phyloP scores from a whole-genome alignment of 2,329 filamentous ascomycete genomes.

The Aspergillus sp. region DNA sequence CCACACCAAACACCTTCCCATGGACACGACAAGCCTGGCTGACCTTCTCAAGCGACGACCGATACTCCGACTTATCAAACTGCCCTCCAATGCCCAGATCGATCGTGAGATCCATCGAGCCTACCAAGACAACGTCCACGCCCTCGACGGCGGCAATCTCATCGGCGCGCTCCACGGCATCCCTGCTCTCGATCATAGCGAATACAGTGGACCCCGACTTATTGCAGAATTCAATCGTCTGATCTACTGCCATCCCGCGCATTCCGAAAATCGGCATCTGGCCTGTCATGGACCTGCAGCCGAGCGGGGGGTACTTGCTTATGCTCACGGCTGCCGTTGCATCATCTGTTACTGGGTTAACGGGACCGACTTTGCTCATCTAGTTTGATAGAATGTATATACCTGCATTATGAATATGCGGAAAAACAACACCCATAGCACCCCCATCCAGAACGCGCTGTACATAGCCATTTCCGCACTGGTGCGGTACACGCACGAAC shows the following conservation, averaged over 20 bases:
- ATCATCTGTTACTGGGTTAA: neutral
- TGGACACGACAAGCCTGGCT: neutral
- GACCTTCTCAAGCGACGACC: neutral
- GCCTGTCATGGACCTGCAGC: neutral
- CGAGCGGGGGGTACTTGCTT: conserved; percentile 4
- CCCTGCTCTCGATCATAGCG: neutral
- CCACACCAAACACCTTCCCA: neutral
- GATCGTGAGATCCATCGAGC: neutral
- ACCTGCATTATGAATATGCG: conserved; percentile 21
- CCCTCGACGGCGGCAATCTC: neutral
- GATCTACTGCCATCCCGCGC: neutral
- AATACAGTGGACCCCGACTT: neutral
- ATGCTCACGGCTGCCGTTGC: neutral
- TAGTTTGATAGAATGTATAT: fast-evolving
- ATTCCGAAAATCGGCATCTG: neutral
- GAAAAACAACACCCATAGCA: conserved; percentile 31
- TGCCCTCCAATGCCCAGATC: neutral
- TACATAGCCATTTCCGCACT: conserved; percentile 34
- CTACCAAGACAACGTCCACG: neutral
- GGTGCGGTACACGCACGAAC: conserved; percentile 31
- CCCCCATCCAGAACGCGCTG: conserved; percentile 33
- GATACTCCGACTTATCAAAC: neutral
- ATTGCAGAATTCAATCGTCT: neutral
- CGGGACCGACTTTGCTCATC: neutral
- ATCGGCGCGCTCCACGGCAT: neutral